Percentiles rank a stretch among this genome's conserved stretches.
Conservation (phyloP, 1,284 basidiomycete genomes). For the Ceratobasidium theobromae region DNA sequence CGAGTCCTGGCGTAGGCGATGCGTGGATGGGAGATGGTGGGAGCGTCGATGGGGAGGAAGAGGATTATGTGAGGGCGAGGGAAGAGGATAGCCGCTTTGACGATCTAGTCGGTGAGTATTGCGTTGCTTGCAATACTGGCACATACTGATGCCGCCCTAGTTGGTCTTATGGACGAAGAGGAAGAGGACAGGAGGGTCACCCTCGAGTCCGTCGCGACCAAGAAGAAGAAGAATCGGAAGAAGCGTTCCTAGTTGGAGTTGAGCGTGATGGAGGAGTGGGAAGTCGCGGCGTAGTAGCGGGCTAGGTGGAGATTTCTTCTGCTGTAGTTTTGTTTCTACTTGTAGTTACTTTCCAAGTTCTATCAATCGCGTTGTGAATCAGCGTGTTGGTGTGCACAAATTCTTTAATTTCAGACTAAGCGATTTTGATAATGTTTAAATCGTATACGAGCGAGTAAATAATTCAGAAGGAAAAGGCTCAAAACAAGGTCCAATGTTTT, state of each 20-base stretch:
- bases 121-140: not conserved
- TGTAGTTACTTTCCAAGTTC: no score
- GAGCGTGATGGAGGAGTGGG: not conserved
- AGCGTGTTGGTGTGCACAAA: no score
- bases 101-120: conserved; percentile 40
- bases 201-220: conserved; percentile 1
- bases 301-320: not conserved
- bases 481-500: no score
- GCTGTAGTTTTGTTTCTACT: not conserved
- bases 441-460: no score
- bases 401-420: no score
- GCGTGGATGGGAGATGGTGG: conserved; percentile 40
- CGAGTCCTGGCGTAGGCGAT: conserved; percentile 22
- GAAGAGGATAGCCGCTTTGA: conserved; percentile 44
- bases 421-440: no score
- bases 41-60: conserved; percentile 40
- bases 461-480: no score
- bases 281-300: not conserved
- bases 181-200: conserved; percentile 41
- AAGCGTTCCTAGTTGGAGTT: no score
- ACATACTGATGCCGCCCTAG: not conserved
- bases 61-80: conserved; percentile 43
- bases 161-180: conserved; percentile 46
- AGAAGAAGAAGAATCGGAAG: conserved; percentile 12
- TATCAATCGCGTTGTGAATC: no score